Base-by-base conservation (phyloP, 2,329 filamentous ascomycete species). In the Exserohilum rostratum region DNA sequence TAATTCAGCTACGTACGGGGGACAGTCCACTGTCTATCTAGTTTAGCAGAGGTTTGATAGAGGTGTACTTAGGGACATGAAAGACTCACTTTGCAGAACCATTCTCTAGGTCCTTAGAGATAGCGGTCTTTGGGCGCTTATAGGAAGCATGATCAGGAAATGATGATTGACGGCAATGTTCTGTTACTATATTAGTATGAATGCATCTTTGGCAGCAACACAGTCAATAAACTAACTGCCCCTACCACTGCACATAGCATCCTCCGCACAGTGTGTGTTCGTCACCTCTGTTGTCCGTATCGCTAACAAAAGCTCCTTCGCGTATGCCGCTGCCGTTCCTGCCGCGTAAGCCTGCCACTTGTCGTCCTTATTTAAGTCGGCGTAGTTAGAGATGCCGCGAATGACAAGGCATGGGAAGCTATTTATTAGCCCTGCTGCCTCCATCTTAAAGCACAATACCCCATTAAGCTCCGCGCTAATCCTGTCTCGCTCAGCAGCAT, bases 401-500 rank as follows among this genome's bases (percentile, higher is more conserved):
- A n/a, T n/a, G n/a, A n/a, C n/a, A n/a, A n/a, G n/a, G n/a, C n/a
- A n/a, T n/a, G n/a, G n/a, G n/a, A n/a, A n/a, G n/a, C n/a, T n/a
- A n/a, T n/a, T n/a, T n/a, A n/a, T n/a, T n/a, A n/a, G n/a, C n/a
- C n/a, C n/a, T n/a, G n/a, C n/a, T n/a, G n/a, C n/a, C n/a, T n/a
- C n/a, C n/a, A n/a, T n/a, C n/a, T n/a, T n/a, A n/a, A n/a, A n/a
- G n/a, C n/a, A 37, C 62, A 67, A 2, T 3, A 66, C 58, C 3
- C 47, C 54, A 38, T 61, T 48, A 46, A 55, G 55, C 59, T 67
- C 58, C 1, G 34, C 49, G 44, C 55, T 54, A 58, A 79, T 57
- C 0, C n/a, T 29, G 45, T 80, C 78, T 12, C 78, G 70, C 15
- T 72, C 57, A 13, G 61, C 42, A 1, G 70, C 77, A 11, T 72